A percentile compares a stretch with the other conserved stretches of the same genome.
Conservation (phyloP, 1,139 yeast species). For the Kodamaea anthophila region DNA sequence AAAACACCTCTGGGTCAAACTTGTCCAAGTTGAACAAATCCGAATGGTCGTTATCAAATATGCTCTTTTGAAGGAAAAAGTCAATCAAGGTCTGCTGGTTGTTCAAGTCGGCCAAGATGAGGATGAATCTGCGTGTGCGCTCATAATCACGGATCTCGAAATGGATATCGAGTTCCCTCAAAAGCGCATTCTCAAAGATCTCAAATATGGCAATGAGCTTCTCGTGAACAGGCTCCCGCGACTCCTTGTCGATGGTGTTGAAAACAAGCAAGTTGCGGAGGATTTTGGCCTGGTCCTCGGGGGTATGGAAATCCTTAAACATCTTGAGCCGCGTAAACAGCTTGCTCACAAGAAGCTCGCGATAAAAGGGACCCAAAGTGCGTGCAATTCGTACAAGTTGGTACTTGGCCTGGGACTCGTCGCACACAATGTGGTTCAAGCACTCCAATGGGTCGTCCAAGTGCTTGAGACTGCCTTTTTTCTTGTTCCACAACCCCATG, state of each 20-base stretch:
- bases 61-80: slow-evolving; percentile 40
- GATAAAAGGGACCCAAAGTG: slow-evolving; percentile 39
- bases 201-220: slow-evolving; percentile 57
- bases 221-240: slow-evolving; percentile 32
- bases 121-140: slow-evolving; percentile 29
- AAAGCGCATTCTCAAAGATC: slow-evolving; percentile 65
- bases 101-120: slow-evolving; percentile 30
- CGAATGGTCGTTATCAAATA: slow-evolving; percentile 33
- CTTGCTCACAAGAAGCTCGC: slow-evolving; percentile 41
- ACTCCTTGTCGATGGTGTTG: slow-evolving; percentile 34
- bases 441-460: slow-evolving; percentile 31
- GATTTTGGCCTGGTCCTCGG: slow-evolving; percentile 44
- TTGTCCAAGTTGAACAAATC: slow-evolving; percentile 27
- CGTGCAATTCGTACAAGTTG: slow-evolving; percentile 40
- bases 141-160: slow-evolving; percentile 47
- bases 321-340: slow-evolving; percentile 42
- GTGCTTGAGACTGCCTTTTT: slow-evolving; percentile 5
- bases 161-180: slow-evolving; percentile 63
- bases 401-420: slow-evolving; percentile 36
- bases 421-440: slow-evolving; percentile 31
- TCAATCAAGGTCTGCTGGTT: slow-evolving; percentile 43
- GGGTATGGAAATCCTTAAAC: slow-evolving; percentile 43
- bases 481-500: slow-evolving; percentile 45
- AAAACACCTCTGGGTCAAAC: slow-evolving; percentile 19
- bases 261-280: slow-evolving; percentile 34